A percentile compares a stretch with the other conserved stretches of the same genome.
These are phyloP conservation scores for Leccinum longicurvipes DNA, from an alignment of 768 basidiomycete species.

Conservation along the genomic window DNA sequence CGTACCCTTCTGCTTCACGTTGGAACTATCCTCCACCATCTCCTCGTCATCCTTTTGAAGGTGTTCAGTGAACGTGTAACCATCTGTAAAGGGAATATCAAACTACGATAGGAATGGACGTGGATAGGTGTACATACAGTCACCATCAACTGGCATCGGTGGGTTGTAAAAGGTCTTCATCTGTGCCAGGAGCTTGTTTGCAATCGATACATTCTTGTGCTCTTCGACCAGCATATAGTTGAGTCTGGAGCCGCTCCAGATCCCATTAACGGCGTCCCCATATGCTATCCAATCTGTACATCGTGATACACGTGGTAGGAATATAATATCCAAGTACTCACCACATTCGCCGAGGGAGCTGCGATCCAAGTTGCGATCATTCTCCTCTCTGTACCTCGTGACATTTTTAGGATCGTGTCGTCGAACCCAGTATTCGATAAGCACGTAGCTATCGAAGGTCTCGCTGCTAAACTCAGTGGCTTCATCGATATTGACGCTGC, in stretches of 20 bases:
- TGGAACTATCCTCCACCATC: too few relatives aligned
- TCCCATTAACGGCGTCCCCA: background rate
- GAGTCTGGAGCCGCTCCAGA: background rate
- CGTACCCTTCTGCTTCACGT: too few relatives aligned
- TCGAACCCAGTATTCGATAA: background rate
- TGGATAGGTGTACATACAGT: background rate
- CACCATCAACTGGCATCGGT: background rate
- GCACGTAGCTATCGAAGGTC: background rate
- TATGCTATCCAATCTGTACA: background rate
- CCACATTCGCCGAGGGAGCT: background rate
- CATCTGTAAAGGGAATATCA: background rate
- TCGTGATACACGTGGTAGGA: background rate
- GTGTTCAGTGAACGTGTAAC: background rate
- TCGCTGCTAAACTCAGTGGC: too few relatives aligned
- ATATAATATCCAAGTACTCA: too few relatives aligned
- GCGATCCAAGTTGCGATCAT: background rate
- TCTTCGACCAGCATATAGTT: background rate
- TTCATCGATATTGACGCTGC: too few relatives aligned
- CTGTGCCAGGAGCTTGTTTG: background rate
- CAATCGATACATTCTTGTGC: background rate
- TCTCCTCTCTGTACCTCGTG: fast-evolving
- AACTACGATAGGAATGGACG: background rate
- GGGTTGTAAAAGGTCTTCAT: background rate
- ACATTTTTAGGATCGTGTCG: background rate
- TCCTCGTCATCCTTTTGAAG: background rate